phyloP scores from a whole-genome alignment of 2,329 filamentous ascomycete genomes.

The Fusarium papillatum region DNA sequence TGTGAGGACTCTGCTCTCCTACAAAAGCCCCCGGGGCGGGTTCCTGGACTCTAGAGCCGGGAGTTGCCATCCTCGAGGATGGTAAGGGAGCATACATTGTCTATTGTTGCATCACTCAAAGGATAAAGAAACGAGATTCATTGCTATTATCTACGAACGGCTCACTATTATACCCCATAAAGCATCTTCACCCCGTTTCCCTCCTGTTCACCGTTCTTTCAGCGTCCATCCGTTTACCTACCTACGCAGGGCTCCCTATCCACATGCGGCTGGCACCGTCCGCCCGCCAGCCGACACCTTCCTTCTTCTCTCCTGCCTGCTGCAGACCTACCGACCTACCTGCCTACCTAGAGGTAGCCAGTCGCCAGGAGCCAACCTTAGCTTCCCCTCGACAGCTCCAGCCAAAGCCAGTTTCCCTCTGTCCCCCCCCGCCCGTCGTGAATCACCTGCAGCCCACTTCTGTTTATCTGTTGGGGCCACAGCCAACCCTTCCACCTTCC shows the following conservation, averaged over 20 bases:
- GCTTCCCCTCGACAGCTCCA: not conserved
- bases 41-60: not conserved
- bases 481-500: not conserved
- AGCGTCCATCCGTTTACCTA: not conserved
- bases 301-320: not conserved
- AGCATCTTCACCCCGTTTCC: not conserved
- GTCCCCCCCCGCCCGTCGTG: not conserved
- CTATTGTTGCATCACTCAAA: not conserved
- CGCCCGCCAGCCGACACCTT: constrained; percentile 11
- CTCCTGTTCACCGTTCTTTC: not conserved
- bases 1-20: not conserved
- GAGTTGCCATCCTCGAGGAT: not conserved
- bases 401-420: not conserved
- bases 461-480: not conserved
- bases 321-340: not conserved
- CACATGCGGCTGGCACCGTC: not conserved
- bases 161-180: not conserved
- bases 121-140: not conserved
- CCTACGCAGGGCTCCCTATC: not conserved
- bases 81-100: not conserved
- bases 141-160: not conserved
- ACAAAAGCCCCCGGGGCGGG: not conserved
- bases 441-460: not conserved
- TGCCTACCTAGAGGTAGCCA: too few species aligned
- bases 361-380: not conserved